Percentiles rank a stretch among this genome's conserved stretches.
phyloP scores from a whole-genome alignment of 2,329 filamentous ascomycete species.

The Pezizomycotina sp. region DNA sequence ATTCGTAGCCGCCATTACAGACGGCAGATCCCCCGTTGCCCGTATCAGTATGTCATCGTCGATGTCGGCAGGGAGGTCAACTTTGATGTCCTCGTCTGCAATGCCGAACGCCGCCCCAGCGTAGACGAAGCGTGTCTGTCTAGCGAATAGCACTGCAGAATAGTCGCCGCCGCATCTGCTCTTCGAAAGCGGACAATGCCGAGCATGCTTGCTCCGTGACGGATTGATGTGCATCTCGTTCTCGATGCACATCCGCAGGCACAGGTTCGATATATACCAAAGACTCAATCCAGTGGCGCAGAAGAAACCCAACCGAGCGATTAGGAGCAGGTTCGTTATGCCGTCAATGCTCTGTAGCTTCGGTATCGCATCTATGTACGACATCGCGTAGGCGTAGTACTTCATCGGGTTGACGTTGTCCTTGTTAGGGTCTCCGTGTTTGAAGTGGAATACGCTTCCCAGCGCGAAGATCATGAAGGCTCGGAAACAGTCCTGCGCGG shows the following conservation, averaged over 20 bases:
- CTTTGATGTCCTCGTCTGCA: slow-evolving; percentile 31
- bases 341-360: slow-evolving; percentile 17
- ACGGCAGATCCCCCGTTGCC: slow-evolving; percentile 15
- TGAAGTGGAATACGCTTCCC: slow-evolving; percentile 17
- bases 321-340: slow-evolving; percentile 16
- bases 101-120: slow-evolving; percentile 30
- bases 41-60: slow-evolving; percentile 28
- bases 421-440: slow-evolving; percentile 18
- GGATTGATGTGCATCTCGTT: slow-evolving; percentile 20
- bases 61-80: slow-evolving; percentile 29
- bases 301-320: slow-evolving; percentile 19
- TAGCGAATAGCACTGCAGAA: slow-evolving; percentile 33
- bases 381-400: slow-evolving; percentile 20
- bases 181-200: slow-evolving; percentile 24
- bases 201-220: slow-evolving; percentile 12
- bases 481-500: slow-evolving; percentile 17
- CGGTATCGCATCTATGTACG: slow-evolving; percentile 18
- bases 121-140: slow-evolving; percentile 31
- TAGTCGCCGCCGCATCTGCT: slow-evolving; percentile 31
- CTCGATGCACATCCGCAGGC: slow-evolving; percentile 16
- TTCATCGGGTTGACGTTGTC: slow-evolving; percentile 19
- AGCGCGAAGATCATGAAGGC: slow-evolving; percentile 18
- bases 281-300: slow-evolving; percentile 18
- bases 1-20: slow-evolving; percentile 17
- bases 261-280: slow-evolving; percentile 20